These are phyloP conservation scores for Neofusicoccum cordaticola DNA, from an alignment of 2,329 filamentous ascomycete species.

Conservation along the genomic window DNA sequence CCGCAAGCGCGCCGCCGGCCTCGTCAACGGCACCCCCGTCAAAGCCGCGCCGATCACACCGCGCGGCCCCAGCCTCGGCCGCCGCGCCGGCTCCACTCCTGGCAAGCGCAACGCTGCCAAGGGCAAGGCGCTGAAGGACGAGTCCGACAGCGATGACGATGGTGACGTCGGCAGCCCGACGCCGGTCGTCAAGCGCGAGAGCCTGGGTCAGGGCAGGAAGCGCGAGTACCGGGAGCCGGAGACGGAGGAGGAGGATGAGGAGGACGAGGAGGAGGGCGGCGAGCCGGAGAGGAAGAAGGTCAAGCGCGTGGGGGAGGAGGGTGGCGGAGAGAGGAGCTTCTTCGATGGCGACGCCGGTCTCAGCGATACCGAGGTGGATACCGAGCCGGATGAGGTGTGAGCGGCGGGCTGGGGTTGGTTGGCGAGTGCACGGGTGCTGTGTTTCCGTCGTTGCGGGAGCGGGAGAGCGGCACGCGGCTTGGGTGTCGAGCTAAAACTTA, in stretches of 20 bases:
- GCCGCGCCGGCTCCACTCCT: background rate
- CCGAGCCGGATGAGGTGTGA: background rate
- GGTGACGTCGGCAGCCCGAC: background rate
- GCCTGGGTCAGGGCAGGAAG: background rate
- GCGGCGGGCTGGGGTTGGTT: background rate
- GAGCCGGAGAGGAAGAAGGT: background rate
- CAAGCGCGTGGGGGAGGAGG: too few relatives aligned
- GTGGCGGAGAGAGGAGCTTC: background rate
- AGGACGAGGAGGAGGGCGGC: background rate
- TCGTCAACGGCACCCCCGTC: background rate
- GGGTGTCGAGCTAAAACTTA: too few relatives aligned
- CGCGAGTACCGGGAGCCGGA: background rate
- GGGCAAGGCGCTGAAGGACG: background rate
- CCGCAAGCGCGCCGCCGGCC: background rate
- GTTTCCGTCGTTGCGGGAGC: too few relatives aligned
- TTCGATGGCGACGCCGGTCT: background rate
- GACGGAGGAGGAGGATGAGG: background rate
- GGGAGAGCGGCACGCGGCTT: too few relatives aligned
- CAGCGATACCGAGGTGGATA: background rate
- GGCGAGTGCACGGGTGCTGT: too few relatives aligned
- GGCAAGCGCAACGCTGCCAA: background rate
- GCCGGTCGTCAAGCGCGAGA: background rate
- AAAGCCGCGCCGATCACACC: background rate
- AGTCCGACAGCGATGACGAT: background rate
- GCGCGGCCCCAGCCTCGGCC: background rate